A percentile compares a stretch with the other conserved stretches of the same genome.
phyloP scores from a whole-genome alignment of 768 basidiomycete species.

The Macrolepiota dolichaula region DNA sequence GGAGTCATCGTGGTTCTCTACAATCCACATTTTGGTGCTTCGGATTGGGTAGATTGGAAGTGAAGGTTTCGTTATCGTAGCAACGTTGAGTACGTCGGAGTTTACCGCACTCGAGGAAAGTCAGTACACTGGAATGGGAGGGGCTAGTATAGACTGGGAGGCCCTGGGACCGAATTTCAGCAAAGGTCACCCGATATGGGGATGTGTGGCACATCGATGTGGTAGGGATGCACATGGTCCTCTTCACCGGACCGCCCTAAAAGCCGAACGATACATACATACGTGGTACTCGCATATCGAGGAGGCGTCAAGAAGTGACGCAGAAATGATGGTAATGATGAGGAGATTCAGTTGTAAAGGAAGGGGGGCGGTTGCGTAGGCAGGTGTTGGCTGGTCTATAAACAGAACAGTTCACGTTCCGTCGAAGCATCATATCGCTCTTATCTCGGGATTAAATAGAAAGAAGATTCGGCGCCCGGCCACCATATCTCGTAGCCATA shows the following conservation, averaged over 20 bases:
- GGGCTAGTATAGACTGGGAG: neutral
- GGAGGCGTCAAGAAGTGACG: neutral
- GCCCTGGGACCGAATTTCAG: neutral
- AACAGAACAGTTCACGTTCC: neutral
- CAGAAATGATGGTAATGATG: neutral
- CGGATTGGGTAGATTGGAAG: too few species aligned
- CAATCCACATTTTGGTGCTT: too few species aligned
- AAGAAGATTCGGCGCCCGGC: neutral
- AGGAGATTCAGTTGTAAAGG: neutral
- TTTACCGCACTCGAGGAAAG: neutral
- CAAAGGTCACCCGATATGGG: neutral
- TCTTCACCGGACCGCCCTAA: neutral
- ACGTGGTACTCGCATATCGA: neutral
- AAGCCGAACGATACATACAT: neutral
- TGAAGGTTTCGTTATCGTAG: neutral
- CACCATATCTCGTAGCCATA: neutral
- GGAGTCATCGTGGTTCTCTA: too few species aligned
- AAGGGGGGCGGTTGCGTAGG: neutral
- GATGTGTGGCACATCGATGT: neutral
- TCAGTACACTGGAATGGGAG: neutral
- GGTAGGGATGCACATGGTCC: neutral
- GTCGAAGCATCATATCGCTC: conserved; percentile 1
- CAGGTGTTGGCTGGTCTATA: neutral
- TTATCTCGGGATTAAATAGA: conserved; percentile 3
- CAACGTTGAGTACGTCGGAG: neutral